These are phyloP conservation scores for Rubroshorea leprosula DNA, from an alignment of 345 rosid species.

Conservation along the genomic window DNA sequence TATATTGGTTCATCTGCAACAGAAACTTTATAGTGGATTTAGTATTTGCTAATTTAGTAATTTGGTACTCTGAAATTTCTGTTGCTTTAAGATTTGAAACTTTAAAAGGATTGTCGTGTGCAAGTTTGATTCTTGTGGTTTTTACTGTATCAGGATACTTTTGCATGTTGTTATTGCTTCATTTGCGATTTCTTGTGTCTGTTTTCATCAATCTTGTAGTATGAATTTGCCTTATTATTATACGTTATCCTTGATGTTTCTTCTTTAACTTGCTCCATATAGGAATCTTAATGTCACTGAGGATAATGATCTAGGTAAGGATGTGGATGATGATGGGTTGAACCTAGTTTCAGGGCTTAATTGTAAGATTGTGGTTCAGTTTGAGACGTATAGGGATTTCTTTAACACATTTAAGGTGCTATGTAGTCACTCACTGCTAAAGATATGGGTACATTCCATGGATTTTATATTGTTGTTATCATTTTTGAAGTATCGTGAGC, in stretches of 20 bases:
- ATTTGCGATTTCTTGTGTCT: too few species aligned
- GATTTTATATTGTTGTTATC: too few species aligned
- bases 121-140: background rate
- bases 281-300: conserved; percentile 88
- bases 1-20: conserved; percentile 5
- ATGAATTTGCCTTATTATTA: too few species aligned
- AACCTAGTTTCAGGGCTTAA: conserved; percentile 73
- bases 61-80: too few species aligned
- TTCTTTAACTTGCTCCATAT: conserved; percentile 25
- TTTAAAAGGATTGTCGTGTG: too few species aligned
- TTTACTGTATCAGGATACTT: too few species aligned
- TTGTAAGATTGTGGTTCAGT: conserved; percentile 86
- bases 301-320: conserved; percentile 60
- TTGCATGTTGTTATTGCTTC: too few species aligned
- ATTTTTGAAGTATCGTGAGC: background rate
- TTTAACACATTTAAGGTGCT: conserved; percentile 67
- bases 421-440: conserved; percentile 74
- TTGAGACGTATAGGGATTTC: conserved; percentile 69
- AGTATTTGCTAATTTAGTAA: background rate
- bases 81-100: too few species aligned
- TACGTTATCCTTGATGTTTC: too few species aligned
- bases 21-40: background rate
- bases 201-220: too few species aligned
- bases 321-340: conserved; percentile 39
- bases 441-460: conserved; percentile 36